Evolutionary conservation across 176 grass and related monocot genomes (phyloP).

Genomic region (Eragrostis nindensis): DNA sequence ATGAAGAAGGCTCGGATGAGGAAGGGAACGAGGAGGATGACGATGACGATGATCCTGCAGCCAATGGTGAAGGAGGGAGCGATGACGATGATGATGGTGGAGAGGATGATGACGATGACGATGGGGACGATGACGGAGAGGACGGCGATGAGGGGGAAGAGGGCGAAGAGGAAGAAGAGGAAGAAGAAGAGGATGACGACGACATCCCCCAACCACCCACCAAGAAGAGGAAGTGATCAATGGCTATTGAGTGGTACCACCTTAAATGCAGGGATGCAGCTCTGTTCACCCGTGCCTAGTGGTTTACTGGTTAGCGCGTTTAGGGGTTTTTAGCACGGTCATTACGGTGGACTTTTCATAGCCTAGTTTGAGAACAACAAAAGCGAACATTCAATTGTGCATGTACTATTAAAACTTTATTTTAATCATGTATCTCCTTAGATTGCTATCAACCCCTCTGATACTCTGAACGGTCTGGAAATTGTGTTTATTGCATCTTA

Average conservation of each 20-base stretch:
- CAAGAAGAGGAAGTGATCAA: slow-evolving; percentile 59
- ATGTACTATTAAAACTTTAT: slow-evolving; percentile 40
- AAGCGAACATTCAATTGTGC: slow-evolving; percentile 33
- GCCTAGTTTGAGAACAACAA: slow-evolving; percentile 37
- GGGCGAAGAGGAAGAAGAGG: background rate
- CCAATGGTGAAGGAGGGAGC: slow-evolving; percentile 51
- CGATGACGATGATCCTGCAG: slow-evolving; percentile 35
- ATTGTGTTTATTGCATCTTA: background rate
- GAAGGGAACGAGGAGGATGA: slow-evolving; percentile 46
- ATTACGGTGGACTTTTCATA: slow-evolving; percentile 24
- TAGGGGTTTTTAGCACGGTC: slow-evolving; percentile 34
- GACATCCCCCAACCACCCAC: slow-evolving; percentile 55
- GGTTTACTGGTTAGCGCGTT: slow-evolving; percentile 32
- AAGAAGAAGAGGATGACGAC: slow-evolving; percentile 49
- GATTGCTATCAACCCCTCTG: slow-evolving; percentile 31
- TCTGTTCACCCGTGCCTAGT: slow-evolving; percentile 17
- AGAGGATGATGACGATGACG: background rate
- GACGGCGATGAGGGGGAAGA: slow-evolving; percentile 25
- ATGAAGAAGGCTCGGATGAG: slow-evolving; percentile 37
- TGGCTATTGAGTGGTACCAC: background rate
- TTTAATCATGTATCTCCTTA: slow-evolving; percentile 28
- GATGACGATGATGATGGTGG: slow-evolving; percentile 26
- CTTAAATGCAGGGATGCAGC: slow-evolving; percentile 8
- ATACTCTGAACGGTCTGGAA: background rate
- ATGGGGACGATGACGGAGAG: background rate